Conservation (phyloP, 2,329 filamentous ascomycete species). For the Cyphellophora attinorum region DNA sequence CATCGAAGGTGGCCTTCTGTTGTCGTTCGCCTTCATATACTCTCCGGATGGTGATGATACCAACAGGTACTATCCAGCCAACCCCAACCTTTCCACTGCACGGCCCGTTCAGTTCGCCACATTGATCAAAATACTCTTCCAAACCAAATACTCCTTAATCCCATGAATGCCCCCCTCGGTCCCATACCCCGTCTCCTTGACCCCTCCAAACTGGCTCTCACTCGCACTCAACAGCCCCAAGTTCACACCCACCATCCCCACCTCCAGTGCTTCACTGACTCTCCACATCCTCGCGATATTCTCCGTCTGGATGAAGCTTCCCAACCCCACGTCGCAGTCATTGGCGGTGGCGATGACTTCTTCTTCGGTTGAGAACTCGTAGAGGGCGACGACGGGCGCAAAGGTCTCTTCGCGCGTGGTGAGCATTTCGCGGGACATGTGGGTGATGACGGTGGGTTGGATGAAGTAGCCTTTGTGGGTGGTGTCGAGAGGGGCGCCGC, state of each 20-base stretch:
- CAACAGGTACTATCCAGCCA: no score
- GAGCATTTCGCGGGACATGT: constrained; percentile 18
- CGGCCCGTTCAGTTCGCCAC: constrained; percentile 15
- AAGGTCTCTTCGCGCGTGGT: constrained; percentile 52
- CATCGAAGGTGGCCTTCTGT: no score
- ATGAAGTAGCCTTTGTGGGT: constrained; percentile 28
- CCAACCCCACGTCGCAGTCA: constrained; percentile 42
- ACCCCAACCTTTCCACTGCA: no score
- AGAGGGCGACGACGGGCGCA: constrained; percentile 54
- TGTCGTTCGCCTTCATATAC: no score
- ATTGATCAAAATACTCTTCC: constrained; percentile 18
- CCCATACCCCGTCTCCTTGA: constrained; percentile 29
- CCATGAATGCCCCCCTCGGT: constrained; percentile 20
- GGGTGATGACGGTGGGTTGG: constrained; percentile 19
- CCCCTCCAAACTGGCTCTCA: constrained; percentile 27
- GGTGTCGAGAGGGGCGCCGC: constrained; percentile 12
- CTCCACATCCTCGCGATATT: constrained; percentile 43
- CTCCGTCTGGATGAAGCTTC: constrained; percentile 47
- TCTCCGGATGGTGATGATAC: no score
- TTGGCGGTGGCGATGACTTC: constrained; percentile 51
- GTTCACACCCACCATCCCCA: constrained; percentile 72
- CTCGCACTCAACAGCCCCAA: constrained; percentile 48
- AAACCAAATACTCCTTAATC: constrained; percentile 24
- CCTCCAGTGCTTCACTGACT: constrained; percentile 63
- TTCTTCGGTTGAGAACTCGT: constrained; percentile 48